Conservation (phyloP, 495 filamentous ascomycete genomes). For the Penicillium paradoxum region DNA sequence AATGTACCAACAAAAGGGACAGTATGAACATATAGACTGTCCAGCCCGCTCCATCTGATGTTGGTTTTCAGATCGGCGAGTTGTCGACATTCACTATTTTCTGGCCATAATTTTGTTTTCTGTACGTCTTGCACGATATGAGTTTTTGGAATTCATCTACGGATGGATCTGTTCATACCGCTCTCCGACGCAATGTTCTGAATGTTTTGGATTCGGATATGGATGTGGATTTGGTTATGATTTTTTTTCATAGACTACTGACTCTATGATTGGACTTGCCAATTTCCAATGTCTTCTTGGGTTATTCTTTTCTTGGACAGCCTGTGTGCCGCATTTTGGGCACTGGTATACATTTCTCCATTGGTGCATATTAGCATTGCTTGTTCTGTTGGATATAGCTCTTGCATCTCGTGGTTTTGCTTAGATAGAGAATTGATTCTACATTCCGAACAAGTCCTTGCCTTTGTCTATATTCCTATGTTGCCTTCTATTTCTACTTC, state of each 20-base stretch:
- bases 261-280: constrained; percentile 6
- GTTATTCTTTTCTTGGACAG: not conserved
- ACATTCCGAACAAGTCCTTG: not conserved
- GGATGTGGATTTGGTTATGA: constrained; percentile 1
- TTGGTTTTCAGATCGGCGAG: not conserved
- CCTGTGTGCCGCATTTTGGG: not conserved
- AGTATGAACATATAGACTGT: not conserved
- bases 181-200: not conserved
- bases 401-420: not conserved
- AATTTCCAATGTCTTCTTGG: not conserved
- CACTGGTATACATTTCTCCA: not conserved
- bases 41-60: not conserved
- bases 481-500: not conserved
- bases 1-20: not conserved
- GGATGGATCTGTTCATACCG: not conserved
- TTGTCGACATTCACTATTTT: not conserved
- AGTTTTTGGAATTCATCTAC: not conserved
- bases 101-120: not conserved
- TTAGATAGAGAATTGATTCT: not conserved
- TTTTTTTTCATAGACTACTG: constrained; percentile 8
- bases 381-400: not conserved
- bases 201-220: not conserved
- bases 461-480: not conserved
- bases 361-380: not conserved
- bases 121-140: constrained; percentile 1